Conservation (phyloP, 495 filamentous ascomycete species). For the Durotheca rogersii region DNA sequence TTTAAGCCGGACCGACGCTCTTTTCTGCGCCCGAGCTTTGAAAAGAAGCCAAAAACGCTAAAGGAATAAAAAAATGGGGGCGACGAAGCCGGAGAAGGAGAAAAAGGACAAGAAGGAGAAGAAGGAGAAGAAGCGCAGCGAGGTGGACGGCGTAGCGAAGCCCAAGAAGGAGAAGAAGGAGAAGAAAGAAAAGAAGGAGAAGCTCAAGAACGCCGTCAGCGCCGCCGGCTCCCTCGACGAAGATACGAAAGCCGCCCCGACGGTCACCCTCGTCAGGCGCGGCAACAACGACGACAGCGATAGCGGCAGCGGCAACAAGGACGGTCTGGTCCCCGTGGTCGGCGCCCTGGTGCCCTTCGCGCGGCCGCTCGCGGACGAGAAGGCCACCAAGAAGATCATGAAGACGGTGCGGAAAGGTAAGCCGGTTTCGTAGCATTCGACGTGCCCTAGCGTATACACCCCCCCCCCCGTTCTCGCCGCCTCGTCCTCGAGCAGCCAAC, state of each 20-base stretch:
- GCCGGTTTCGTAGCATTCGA: constrained; percentile 22
- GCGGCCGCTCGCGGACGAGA: constrained; percentile 84
- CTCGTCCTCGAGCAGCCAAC: too few species aligned
- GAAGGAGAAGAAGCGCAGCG: constrained; percentile 79
- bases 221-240: constrained; percentile 55
- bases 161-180: constrained; percentile 72
- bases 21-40: not conserved
- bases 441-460: too few species aligned
- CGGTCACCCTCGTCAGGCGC: constrained; percentile 40
- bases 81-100: constrained; percentile 57
- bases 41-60: not conserved
- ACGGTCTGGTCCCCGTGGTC: constrained; percentile 54
- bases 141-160: constrained; percentile 74
- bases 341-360: constrained; percentile 92
- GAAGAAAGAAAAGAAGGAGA: constrained; percentile 65
- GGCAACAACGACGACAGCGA: too few species aligned
- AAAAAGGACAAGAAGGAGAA: constrained; percentile 72
- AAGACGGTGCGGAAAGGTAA: constrained; percentile 93
- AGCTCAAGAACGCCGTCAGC: constrained; percentile 54
- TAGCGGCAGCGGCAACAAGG: too few species aligned
- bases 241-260: constrained; percentile 34
- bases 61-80: constrained; percentile 25
- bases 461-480: too few species aligned
- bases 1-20: not conserved
- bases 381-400: constrained; percentile 86